Evolutionary conservation across 2,329 filamentous ascomycete species (phyloP).

Genomic region (Colletotrichum salicis): DNA sequence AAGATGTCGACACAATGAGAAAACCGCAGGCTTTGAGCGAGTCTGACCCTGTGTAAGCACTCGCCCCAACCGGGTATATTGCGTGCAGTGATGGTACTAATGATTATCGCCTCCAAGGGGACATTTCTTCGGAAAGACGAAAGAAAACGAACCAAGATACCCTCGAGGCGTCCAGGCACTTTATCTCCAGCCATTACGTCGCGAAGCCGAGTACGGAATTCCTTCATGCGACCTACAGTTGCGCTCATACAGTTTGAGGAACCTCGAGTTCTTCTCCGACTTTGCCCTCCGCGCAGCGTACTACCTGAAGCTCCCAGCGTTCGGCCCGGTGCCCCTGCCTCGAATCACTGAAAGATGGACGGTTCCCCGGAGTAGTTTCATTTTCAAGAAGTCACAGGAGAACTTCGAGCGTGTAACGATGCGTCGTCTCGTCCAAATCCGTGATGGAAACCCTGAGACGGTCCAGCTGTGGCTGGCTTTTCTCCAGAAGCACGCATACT

Average conservation of each 20-base stretch:
- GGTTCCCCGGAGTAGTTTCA: slow-evolving; percentile 87
- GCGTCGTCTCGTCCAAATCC: slow-evolving; percentile 88
- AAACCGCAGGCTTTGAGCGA: neutral
- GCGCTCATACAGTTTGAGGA: slow-evolving; percentile 88
- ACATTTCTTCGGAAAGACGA: neutral
- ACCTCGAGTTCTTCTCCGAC: slow-evolving; percentile 93
- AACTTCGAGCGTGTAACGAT: slow-evolving; percentile 95
- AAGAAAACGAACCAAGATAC: slow-evolving; percentile 57
- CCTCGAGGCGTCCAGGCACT: slow-evolving; percentile 86
- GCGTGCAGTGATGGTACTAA: neutral
- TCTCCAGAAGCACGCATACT: slow-evolving; percentile 89
- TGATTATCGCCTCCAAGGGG: neutral
- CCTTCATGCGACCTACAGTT: slow-evolving; percentile 92
- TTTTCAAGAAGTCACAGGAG: slow-evolving; percentile 97
- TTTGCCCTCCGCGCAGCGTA: slow-evolving; percentile 95
- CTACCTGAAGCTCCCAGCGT: slow-evolving; percentile 87
- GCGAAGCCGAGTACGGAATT: slow-evolving; percentile 78
- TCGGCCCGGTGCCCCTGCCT: slow-evolving; percentile 86
- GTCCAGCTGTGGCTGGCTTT: slow-evolving; percentile 95
- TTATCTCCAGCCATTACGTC: slow-evolving; percentile 85
- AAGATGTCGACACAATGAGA: neutral
- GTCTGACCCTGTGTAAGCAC: neutral
- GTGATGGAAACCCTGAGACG: slow-evolving; percentile 87
- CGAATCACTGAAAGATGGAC: slow-evolving; percentile 94
- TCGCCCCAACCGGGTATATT: no score